Evolutionary conservation across 2,329 filamentous ascomycete genomes (phyloP).

Genomic region (Clarireedia sp.): DNA sequence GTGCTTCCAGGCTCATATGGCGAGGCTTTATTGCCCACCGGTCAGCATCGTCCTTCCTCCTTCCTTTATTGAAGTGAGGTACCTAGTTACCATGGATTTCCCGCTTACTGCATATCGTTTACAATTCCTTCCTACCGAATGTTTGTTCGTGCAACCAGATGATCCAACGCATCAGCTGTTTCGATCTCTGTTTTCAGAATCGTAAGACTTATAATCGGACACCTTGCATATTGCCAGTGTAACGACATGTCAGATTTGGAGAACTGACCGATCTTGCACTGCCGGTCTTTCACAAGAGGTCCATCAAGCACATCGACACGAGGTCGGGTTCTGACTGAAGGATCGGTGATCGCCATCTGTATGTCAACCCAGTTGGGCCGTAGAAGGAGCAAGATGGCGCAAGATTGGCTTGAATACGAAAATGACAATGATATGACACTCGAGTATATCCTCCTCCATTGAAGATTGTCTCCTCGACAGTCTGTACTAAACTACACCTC

Average conservation of each 20-base stretch:
- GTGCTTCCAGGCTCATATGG: neutral
- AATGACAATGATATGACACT: no score
- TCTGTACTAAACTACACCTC: no score
- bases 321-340: neutral
- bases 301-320: neutral
- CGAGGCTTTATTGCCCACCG: neutral
- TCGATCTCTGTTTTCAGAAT: neutral
- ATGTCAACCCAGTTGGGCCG: neutral
- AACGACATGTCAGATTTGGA: constrained; percentile 1
- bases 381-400: neutral
- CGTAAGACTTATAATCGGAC: neutral
- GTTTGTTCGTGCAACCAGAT: neutral
- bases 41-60: neutral
- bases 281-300: neutral
- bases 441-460: no score
- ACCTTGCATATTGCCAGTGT: neutral
- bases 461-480: no score
- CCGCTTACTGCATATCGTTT: constrained; percentile 3
- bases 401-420: neutral
- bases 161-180: neutral
- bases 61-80: neutral
- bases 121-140: neutral
- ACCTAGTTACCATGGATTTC: neutral
- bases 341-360: neutral
- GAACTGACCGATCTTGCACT: constrained; percentile 1